phyloP scores from a whole-genome alignment of 2,329 filamentous ascomycete species.

The Xylariaceae sp. region DNA sequence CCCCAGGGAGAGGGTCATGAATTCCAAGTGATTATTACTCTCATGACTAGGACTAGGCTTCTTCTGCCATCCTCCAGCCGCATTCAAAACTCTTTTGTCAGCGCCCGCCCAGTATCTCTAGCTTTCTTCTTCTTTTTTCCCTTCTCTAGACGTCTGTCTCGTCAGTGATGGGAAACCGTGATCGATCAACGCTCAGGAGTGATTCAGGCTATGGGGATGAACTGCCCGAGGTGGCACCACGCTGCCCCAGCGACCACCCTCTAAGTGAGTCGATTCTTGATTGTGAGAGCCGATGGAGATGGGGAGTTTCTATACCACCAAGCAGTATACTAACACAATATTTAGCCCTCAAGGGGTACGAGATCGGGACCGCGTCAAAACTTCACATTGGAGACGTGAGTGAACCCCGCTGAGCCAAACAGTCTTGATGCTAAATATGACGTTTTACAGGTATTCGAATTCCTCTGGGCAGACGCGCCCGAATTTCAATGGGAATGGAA shows the following conservation, averaged over 20 bases:
- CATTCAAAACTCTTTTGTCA: slow-evolving; percentile 18
- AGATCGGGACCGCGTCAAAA: slow-evolving; percentile 43
- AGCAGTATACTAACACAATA: slow-evolving; percentile 8
- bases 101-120: slow-evolving; percentile 18
- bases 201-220: slow-evolving; percentile 46
- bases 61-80: slow-evolving; percentile 20
- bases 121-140: slow-evolving; percentile 29
- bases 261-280: slow-evolving; percentile 36
- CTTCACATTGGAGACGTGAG: slow-evolving; percentile 46
- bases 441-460: slow-evolving; percentile 43
- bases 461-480: slow-evolving; percentile 45
- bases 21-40: slow-evolving; percentile 11
- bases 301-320: background rate
- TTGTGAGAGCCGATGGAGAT: background rate
- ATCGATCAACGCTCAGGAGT: slow-evolving; percentile 44
- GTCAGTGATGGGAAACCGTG: slow-evolving; percentile 45
- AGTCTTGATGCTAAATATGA: slow-evolving; percentile 14
- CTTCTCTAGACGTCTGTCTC: slow-evolving; percentile 34
- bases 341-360: slow-evolving; percentile 44
- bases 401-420: slow-evolving; percentile 6
- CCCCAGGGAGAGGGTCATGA: slow-evolving; percentile 13
- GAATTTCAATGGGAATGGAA: slow-evolving; percentile 48
- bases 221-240: slow-evolving; percentile 38
- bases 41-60: slow-evolving; percentile 21
- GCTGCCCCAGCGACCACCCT: slow-evolving; percentile 40